Evolutionary conservation across 202 grass and related monocot genomes (phyloP).

Genomic region (Brachypodium distachyon): DNA sequence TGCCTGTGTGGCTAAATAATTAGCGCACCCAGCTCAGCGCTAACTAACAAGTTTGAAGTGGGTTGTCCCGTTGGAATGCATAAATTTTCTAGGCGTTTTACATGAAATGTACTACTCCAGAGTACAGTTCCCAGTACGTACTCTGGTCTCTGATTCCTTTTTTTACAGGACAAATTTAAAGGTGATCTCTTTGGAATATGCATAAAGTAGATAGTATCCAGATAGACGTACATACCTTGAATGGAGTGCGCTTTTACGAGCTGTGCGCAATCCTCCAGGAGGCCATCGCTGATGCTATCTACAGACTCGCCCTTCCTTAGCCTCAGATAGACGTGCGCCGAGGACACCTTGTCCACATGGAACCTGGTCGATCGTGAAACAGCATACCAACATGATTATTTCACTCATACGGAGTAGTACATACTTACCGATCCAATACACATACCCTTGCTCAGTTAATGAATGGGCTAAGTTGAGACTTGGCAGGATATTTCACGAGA

Average conservation of each 20-base stretch:
- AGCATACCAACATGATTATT: not conserved
- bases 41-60: too few species aligned
- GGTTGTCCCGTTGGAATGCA: too few species aligned
- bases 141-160: not conserved
- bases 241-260: constrained; percentile 97
- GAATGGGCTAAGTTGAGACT: not conserved
- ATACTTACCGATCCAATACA: not conserved
- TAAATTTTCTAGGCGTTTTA: too few species aligned
- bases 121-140: too few species aligned
- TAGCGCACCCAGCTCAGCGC: too few species aligned
- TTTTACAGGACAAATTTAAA: not conserved
- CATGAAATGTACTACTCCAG: too few species aligned
- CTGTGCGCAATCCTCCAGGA: constrained; percentile 88
- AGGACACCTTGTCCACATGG: constrained; percentile 97
- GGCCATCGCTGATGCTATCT: constrained; percentile 63
- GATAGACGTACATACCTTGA: constrained; percentile 45
- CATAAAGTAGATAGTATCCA: too few species aligned
- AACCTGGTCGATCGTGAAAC: constrained; percentile 58
- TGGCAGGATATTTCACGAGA: not conserved
- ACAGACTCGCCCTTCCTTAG: constrained; percentile 78
- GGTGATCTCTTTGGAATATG: too few species aligned
- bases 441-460: not conserved
- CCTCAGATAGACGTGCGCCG: constrained; percentile 96
- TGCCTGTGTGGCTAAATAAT: too few species aligned
- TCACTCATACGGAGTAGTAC: too few species aligned